Percentiles rank a stretch among this genome's conserved stretches.
These are phyloP conservation scores for Gyromitra esculenta DNA, from an alignment of 2,329 filamentous ascomycete genomes.

Conservation along the genomic window DNA sequence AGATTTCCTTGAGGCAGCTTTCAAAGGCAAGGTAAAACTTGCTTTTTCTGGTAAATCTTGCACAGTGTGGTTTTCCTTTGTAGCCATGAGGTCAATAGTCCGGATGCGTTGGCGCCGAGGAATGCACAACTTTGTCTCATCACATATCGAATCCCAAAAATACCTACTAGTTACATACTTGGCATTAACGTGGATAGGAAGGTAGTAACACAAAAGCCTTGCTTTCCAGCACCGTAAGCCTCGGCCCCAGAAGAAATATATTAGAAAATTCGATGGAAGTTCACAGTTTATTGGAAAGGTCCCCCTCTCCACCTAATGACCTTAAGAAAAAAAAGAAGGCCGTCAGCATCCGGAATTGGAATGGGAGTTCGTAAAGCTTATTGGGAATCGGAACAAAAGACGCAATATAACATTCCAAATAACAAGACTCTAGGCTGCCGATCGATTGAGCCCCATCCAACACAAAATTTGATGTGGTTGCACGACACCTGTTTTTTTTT, in stretches of 20 bases:
- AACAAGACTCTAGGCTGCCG: background rate
- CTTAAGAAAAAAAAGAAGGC: background rate
- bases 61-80: constrained; percentile 16
- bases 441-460: constrained; percentile 12
- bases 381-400: constrained; percentile 11
- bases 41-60: constrained; percentile 13
- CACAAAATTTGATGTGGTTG: background rate
- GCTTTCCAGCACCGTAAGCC: background rate
- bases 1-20: constrained; percentile 9
- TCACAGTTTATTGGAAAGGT: background rate
- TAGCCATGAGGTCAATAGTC: constrained; percentile 22
- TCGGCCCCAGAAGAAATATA: background rate
- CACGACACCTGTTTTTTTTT: background rate
- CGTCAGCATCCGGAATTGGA: background rate
- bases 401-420: background rate
- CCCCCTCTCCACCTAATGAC: background rate
- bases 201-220: background rate
- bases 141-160: constrained; percentile 9
- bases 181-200: constrained; percentile 26
- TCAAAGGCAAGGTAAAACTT: constrained; percentile 29
- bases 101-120: constrained; percentile 25
- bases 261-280: background rate
- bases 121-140: constrained; percentile 11
- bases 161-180: background rate
- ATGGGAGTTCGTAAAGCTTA: background rate